phyloP scores from a whole-genome alignment of 768 basidiomycete genomes.

The Suillus cothurnatus region DNA sequence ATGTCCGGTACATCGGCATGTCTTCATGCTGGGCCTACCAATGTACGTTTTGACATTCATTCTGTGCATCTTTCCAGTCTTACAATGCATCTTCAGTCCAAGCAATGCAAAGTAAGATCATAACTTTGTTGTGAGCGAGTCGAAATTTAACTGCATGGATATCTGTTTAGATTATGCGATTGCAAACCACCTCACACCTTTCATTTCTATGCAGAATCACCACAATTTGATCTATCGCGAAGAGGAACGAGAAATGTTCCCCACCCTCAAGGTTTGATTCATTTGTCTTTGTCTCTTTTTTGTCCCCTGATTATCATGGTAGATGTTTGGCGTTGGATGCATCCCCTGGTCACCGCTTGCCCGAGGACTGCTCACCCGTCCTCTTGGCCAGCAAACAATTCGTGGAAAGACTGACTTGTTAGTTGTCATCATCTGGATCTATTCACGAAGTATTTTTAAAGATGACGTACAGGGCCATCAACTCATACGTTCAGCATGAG shows the following conservation, averaged over 20 bases:
- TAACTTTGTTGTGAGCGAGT: constrained; percentile 1
- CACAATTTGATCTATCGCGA: constrained; percentile 64
- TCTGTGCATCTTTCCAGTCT: not conserved
- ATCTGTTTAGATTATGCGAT: constrained; percentile 57
- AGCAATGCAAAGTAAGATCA: constrained; percentile 52
- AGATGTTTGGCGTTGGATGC: constrained; percentile 55
- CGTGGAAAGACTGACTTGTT: constrained; percentile 40
- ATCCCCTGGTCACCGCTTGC: constrained; percentile 65
- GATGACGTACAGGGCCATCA: constrained; percentile 17
- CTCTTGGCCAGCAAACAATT: constrained; percentile 39
- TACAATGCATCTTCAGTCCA: constrained; percentile 39
- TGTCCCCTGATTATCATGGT: not conserved
- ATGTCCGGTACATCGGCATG: constrained; percentile 64
- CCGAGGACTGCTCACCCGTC: constrained; percentile 51
- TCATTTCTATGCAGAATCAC: constrained; percentile 74
- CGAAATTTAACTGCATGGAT: not conserved
- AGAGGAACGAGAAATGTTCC: constrained; percentile 68
- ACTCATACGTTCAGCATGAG: constrained; percentile 23
- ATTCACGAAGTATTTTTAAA: not conserved
- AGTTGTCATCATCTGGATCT: constrained; percentile 6
- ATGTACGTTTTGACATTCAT: constrained; percentile 36
- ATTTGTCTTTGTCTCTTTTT: not conserved
- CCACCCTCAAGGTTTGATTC: constrained; percentile 49
- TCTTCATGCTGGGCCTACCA: constrained; percentile 57
- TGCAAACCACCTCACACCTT: constrained; percentile 55